Evolutionary conservation across 2,329 filamentous ascomycete species (phyloP).

Genomic region (Alternaria hordeiaustralica): DNA sequence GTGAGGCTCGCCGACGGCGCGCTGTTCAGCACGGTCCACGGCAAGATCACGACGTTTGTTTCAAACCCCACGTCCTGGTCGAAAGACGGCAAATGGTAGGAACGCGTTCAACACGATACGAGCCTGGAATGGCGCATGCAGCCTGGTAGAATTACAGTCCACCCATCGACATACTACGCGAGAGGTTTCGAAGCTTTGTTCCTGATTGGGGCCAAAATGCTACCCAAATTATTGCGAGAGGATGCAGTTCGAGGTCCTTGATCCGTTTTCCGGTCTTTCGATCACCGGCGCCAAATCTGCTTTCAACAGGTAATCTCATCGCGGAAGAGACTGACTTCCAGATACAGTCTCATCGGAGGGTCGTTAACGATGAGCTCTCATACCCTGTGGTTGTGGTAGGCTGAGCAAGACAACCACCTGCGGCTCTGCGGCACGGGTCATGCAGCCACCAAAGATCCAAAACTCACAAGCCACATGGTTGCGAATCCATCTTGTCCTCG

Average conservation of each 20-base stretch:
- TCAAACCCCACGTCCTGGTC: not conserved
- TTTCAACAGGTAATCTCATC: too few relatives aligned
- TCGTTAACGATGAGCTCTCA: not conserved
- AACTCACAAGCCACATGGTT: not conserved
- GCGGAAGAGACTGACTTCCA: not conserved
- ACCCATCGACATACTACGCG: not conserved
- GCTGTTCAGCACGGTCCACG: not conserved
- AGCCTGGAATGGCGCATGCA: not conserved
- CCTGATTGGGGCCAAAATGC: not conserved
- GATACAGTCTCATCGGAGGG: not conserved
- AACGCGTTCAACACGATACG: not conserved
- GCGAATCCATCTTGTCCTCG: not conserved
- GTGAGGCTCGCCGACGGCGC: not conserved
- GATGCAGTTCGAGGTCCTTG: not conserved
- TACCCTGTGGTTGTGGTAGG: not conserved
- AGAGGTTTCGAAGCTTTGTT: not conserved
- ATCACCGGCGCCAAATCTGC: not conserved
- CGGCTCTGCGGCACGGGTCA: not conserved
- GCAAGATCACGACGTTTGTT: not conserved
- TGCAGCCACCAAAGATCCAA: not conserved
- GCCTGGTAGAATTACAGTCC: not conserved
- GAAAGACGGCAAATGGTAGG: not conserved
- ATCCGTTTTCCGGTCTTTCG: not conserved
- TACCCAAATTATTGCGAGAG: not conserved
- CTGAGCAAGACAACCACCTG: slow-evolving; percentile 2